A percentile compares a stretch with the other conserved stretches of the same genome.
These are phyloP conservation scores for Posidonia australis DNA, from an alignment of 106 monocot species.

Conservation along the genomic window DNA sequence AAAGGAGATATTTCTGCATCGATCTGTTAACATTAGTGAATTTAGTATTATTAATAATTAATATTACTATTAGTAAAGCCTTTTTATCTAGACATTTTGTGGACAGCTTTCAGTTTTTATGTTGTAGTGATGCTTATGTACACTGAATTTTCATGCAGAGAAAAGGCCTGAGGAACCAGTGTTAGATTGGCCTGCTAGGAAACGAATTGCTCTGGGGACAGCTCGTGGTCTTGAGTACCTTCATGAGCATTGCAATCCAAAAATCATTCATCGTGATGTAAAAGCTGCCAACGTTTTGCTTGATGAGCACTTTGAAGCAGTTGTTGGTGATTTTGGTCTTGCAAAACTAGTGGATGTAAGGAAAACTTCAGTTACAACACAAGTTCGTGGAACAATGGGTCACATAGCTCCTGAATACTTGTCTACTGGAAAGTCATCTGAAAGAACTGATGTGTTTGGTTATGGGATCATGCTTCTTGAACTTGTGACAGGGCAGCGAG, in stretches of 20 bases:
- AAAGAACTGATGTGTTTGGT: slow-evolving; percentile 26
- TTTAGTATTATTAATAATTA: too few relatives aligned
- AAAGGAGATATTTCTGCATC: too few relatives aligned
- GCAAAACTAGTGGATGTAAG: slow-evolving; percentile 20
- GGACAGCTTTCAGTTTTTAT: background rate
- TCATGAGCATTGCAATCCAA: slow-evolving; percentile 34
- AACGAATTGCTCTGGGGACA: slow-evolving; percentile 71
- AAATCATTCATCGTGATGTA: slow-evolving; percentile 26
- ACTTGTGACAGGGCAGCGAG: slow-evolving; percentile 54
- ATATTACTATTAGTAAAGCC: too few relatives aligned
- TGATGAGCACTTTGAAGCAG: slow-evolving; percentile 23
- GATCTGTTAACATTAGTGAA: too few relatives aligned
- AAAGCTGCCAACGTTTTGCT: slow-evolving; percentile 25
- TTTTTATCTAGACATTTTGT: too few relatives aligned
- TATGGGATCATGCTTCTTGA: slow-evolving; percentile 32
- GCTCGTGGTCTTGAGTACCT: slow-evolving; percentile 91
- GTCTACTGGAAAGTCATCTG: slow-evolving; percentile 24
- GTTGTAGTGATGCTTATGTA: too few relatives aligned
- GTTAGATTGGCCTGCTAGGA: slow-evolving; percentile 72
- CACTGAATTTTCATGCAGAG: slow-evolving; percentile 22
- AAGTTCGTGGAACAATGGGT: slow-evolving; percentile 26
- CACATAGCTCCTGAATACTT: slow-evolving; percentile 27
- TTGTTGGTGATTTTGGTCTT: slow-evolving; percentile 28
- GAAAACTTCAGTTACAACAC: slow-evolving; percentile 22
- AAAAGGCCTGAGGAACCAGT: slow-evolving; percentile 69